Evolutionary conservation across 108 stramenopile genomes (phyloP), one percentile per base, ranked within the genome.

Genomic region (Discostella stelligeroides): DNA sequence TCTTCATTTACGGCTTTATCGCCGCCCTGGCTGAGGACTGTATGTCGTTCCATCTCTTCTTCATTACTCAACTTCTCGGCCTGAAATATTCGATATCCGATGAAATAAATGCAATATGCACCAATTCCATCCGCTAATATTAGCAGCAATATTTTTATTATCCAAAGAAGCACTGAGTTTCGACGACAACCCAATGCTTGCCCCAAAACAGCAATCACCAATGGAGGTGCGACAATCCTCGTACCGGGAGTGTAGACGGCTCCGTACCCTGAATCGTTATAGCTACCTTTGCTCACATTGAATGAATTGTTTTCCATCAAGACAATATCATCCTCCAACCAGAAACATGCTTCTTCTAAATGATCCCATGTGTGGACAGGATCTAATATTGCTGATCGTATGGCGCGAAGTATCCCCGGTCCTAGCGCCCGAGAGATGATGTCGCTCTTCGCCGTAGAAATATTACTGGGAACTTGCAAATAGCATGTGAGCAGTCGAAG

Each of bases 321-420:
- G n/a, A n/a, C n/a, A 13, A 29, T 21, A 34, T 17, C 14, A 20
- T 63, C 42, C 12, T 63, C 54, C 20, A 55, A 47, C 54, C 67
- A 56, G 43, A 76, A 71, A 25, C 70, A 58, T 10, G 70, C 70
- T 20, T 64, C 75, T 41, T 54, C 59, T 24, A 79, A 62, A 38
- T 73, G 66, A 61, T 79, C 66, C 77, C 72, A 73, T 17, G 77
- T 67, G 50, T 73, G 66, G 1, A 50, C 25, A 23, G 72, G 77
- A 57, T 79, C 72, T 25, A 68, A 28, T 40, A 68, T 60, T 0
- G 72, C 57, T 46, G 77, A 41, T 13, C 53, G 12, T 15, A 76
- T 64, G 3, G 66, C 66, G 1, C 57, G 58, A n/a, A 69, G 55
- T 15, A 69, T 40, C 48, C 61, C 66, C 1, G 60, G 25, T 21